Base-by-base conservation (phyloP, 805 yeast species). In the Candida krabiensis region DNA sequence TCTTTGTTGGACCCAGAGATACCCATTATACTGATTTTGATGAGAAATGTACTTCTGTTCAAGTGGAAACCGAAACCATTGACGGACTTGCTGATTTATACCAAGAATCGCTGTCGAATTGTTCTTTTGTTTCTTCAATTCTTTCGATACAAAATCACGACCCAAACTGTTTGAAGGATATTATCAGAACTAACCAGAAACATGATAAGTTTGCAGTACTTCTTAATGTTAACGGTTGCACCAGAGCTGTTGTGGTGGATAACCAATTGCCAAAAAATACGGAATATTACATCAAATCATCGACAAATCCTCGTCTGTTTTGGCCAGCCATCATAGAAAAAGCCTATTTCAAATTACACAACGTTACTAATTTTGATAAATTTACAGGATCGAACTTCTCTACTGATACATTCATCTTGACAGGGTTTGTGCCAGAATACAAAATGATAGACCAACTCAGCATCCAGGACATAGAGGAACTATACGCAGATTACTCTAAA, bases 261-360 rank as follows among this genome's bases (percentile, higher is more conserved):
- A 45, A 19, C 58, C 79, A 3, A 83, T 87, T 1, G 26, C 12
- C 36, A 24, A 7, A 37, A 47, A 19, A 44, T 44, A 14, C 37
- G 56, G 4, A 37, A 25, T 23, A 38, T 21, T 60, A 62, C 19
- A 68, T 73, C 9, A 55, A 60, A 15, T 73, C 78, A 4, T 40
- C 47, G 4, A 38, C 63, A 2, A 60, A 67, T 40, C 55, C 49
- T 3, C 23, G 44, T 1, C 46, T 76, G 3, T 48, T 58, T 4
- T 81, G 88, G 85, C 90, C 90, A 0, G 83, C 86, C 0, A 48
- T 86, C n/a, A 46, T 86, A 1, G 96, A 89, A 57, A 80, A 84
- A 50, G 93, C 95, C 0, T 84, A 77, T 52, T 63, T 88, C 41
- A 76, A 77, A 49, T 56, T 83, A 0, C 17, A 52, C 16, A 49